Conservation (phyloP, 495 filamentous ascomycete genomes). For the Chaetomium tenue region DNA sequence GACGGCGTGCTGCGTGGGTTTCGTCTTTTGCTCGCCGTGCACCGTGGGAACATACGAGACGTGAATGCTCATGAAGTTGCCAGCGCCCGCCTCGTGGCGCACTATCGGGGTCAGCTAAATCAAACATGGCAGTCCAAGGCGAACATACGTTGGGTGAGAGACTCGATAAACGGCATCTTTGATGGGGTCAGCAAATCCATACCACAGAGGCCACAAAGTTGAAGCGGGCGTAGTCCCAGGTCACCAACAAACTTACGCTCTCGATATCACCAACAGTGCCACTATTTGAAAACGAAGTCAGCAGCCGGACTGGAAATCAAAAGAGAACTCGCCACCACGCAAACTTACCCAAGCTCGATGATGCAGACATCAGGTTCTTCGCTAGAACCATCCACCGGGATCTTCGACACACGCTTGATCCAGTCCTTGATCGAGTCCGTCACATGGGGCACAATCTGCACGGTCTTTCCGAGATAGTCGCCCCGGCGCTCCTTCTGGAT, state of each 20-base stretch:
- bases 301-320: neutral
- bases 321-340: neutral
- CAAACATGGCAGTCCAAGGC: neutral
- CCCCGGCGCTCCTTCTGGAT: conserved; percentile 70
- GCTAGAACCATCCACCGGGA: conserved; percentile 82
- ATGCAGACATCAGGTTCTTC: conserved; percentile 91
- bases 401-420: conserved; percentile 81
- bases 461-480: conserved; percentile 87
- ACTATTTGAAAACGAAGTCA: conserved; percentile 24
- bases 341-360: conserved; percentile 52
- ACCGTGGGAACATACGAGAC: conserved; percentile 74
- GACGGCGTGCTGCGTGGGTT: conserved; percentile 91
- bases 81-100: conserved; percentile 50
- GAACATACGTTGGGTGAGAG: conserved; percentile 59
- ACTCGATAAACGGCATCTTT: conserved; percentile 75
- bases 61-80: conserved; percentile 83
- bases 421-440: conserved; percentile 90
- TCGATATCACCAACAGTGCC: conserved; percentile 74
- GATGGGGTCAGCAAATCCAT: neutral
- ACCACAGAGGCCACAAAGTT: neutral
- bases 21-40: conserved; percentile 89
- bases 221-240: neutral
- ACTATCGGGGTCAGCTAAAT: neutral
- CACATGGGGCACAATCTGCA: conserved; percentile 90
- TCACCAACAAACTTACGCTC: conserved; percentile 44